Percentiles rank a stretch among this genome's conserved stretches.
Evolutionary conservation across 2,329 filamentous ascomycete genomes (phyloP).

Genomic region (Pyrenochaeta sp.): DNA sequence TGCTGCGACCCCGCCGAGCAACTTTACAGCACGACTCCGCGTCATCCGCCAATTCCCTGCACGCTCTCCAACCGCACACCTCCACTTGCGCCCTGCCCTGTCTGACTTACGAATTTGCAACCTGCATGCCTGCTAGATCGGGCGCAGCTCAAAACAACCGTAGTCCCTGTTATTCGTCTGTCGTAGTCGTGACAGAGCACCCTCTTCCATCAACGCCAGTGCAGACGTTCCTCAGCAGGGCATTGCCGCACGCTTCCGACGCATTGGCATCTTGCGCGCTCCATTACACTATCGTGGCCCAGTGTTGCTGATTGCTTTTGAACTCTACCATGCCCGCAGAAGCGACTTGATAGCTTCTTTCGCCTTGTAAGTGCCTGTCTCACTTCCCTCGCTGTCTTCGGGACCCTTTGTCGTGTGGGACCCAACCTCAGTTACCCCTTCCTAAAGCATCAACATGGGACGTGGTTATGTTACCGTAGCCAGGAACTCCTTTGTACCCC

Average conservation of each 20-base stretch:
- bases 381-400: conserved; percentile 39
- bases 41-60: conserved; percentile 41
- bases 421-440: conserved; percentile 33
- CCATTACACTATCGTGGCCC: conserved; percentile 31
- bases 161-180: conserved; percentile 36
- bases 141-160: conserved; percentile 38
- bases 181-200: conserved; percentile 31
- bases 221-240: conserved; percentile 40
- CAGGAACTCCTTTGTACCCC: conserved; percentile 46
- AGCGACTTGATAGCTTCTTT: conserved; percentile 30
- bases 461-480: conserved; percentile 43
- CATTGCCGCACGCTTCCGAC: conserved; percentile 44
- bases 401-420: conserved; percentile 42
- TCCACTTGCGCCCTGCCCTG: conserved; percentile 27
- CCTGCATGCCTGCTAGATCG: conserved; percentile 29
- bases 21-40: conserved; percentile 21
- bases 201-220: conserved; percentile 29
- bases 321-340: conserved; percentile 33
- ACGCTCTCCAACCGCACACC: conserved; percentile 17
- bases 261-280: conserved; percentile 38
- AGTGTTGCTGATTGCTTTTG: conserved; percentile 35
- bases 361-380: conserved; percentile 47
- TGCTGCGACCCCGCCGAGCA: conserved; percentile 31
- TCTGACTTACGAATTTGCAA: conserved; percentile 19
- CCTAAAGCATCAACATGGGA: conserved; percentile 42